Evolutionary conservation across 179 eudicot genomes (phyloP), one percentile per base, ranked within the genome.

Genomic region (Beta macrorhiza): DNA sequence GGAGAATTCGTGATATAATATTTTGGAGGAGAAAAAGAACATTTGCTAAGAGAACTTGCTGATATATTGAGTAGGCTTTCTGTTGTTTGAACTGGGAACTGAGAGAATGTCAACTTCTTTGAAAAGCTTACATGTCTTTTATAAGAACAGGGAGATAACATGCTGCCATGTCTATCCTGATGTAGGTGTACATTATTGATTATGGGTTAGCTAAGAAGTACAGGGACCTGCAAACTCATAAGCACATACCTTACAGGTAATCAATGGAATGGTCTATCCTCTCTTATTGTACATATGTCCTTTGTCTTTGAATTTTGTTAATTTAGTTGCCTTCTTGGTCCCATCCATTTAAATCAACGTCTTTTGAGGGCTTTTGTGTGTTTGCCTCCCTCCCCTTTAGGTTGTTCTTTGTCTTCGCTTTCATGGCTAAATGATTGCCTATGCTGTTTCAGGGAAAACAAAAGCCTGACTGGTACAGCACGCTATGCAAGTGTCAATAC

Each of bases 401-500:
- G 19, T 45, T 72, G 58, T 72, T 59, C 53, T 8, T 52, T 57
- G 22, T 59, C 11, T 72, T 82, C 78, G 51, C 20, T 64, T 37
- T 25, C 19, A 17, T 65, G 53, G 19, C 72, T 80, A 32, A 80
- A 62, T 79, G 73, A 72, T 77, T 67, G 20, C 47, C 7, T 73
- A 42, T 80, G 5, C 17, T 68, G 55, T 83, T 73, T 57, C 89
- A 95, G 98, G 86, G 98, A 95, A 82, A 95, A 95, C 81, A 95
- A 95, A 86, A 93, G 90, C 79, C 93, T 93, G 72, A 95, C 98
- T 13, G 98, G 98, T 73, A 95, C 98, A 61, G 98, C 98, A 85
- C 97, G 98, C 63, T 95, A 95, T 88, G 98, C 98, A 55, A 95
- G 98, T 88, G 97, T 93, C 73, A 95, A 95, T 82, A 95, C 98